These are phyloP conservation scores for Elymus sibiricus DNA, from an alignment of 176 grass and related monocot genomes.

Conservation along the genomic window DNA sequence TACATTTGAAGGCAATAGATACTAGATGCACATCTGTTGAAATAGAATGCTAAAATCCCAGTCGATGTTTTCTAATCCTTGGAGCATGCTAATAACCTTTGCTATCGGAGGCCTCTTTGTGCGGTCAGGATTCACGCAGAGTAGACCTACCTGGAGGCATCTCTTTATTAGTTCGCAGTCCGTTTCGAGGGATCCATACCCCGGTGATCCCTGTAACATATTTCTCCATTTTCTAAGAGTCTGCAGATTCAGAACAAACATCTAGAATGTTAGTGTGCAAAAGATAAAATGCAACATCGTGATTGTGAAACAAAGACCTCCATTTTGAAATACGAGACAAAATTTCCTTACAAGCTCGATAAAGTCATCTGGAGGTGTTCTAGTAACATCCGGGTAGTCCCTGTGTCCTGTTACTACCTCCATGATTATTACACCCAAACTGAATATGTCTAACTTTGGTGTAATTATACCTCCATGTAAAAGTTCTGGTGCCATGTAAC, in stretches of 20 bases:
- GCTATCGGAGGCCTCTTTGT: background rate
- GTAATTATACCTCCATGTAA: background rate
- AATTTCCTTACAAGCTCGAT: background rate
- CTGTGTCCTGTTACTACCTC: background rate
- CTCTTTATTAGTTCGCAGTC: background rate
- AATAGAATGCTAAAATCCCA: background rate
- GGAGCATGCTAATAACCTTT: background rate
- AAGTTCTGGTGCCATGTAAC: conserved; percentile 5
- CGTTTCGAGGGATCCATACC: background rate
- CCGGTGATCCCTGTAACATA: background rate
- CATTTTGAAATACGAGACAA: background rate
- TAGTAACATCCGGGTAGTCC: background rate
- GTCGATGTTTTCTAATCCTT: background rate
- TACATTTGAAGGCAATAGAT: too few relatives aligned
- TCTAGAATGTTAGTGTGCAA: background rate
- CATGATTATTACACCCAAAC: background rate
- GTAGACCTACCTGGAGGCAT: background rate
- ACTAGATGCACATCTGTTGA: background rate
- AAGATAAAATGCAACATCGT: background rate
- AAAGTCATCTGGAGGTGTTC: background rate
- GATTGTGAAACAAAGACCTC: background rate
- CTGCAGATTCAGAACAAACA: too few relatives aligned
- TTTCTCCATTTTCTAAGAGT: too few relatives aligned
- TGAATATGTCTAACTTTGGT: background rate
- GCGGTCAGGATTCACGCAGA: background rate